Percentiles rank a stretch among this genome's conserved stretches.
Evolutionary conservation across 345 rosid species (phyloP).

Genomic region (Rhizophora apiculata): DNA sequence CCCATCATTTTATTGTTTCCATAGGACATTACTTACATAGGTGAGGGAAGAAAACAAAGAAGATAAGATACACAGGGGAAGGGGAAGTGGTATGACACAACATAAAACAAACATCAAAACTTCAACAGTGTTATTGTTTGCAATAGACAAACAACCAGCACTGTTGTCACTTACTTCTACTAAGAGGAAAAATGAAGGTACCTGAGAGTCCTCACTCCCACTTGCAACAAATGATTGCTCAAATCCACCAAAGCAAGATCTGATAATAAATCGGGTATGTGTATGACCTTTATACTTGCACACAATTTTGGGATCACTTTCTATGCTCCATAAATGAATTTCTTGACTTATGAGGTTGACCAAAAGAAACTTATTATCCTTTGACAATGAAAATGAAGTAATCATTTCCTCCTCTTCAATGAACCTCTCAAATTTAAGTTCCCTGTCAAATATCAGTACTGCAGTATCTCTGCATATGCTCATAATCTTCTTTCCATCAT

Average conservation of each 20-base stretch:
- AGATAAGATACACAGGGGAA: too few species aligned
- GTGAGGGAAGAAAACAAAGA: too few species aligned
- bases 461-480: conserved; percentile 51
- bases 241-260: conserved; percentile 75
- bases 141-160: not conserved
- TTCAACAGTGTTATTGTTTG: not conserved
- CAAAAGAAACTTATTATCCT: conserved; percentile 51
- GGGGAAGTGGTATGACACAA: too few species aligned
- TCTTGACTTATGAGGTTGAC: conserved; percentile 64
- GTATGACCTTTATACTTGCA: conserved; percentile 60
- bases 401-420: conserved; percentile 61
- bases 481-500: conserved; percentile 62
- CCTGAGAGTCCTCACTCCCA: conserved; percentile 84
- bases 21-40: too few species aligned
- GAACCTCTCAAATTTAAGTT: conserved; percentile 43
- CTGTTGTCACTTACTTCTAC: not conserved
- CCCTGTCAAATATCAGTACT: conserved; percentile 55
- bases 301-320: conserved; percentile 47
- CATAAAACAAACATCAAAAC: not conserved
- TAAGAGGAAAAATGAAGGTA: conserved; percentile 13
- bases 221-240: conserved; percentile 59
- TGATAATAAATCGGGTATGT: conserved; percentile 52
- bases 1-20: too few species aligned
- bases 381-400: conserved; percentile 64
- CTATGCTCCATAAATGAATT: conserved; percentile 68